Evolutionary conservation across 148 eudicot species (phyloP).

Genomic region (Vaccinium myrtillus): DNA sequence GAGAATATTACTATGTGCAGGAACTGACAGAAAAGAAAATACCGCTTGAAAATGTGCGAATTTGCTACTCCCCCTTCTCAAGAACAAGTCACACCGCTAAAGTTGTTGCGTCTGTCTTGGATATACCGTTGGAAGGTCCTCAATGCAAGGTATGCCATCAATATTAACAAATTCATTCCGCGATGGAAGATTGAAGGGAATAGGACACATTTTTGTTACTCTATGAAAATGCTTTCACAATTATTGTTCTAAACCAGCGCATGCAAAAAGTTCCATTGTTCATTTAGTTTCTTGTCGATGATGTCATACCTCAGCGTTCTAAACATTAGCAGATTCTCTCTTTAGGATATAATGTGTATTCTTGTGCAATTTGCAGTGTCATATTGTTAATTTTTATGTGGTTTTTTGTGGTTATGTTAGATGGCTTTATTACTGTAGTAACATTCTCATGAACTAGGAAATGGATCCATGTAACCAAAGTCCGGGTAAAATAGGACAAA

Average conservation of each 20-base stretch:
- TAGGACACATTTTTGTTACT: neutral
- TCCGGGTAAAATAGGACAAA: neutral
- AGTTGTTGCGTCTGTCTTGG: slow-evolving; percentile 72
- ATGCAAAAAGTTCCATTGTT: neutral
- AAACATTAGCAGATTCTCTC: neutral
- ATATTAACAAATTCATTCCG: slow-evolving; percentile 11
- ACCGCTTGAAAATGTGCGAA: slow-evolving; percentile 58
- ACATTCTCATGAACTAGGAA: neutral
- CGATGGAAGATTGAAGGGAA: neutral
- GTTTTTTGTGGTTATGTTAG: neutral
- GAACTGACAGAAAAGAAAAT: slow-evolving; percentile 54
- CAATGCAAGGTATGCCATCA: slow-evolving; percentile 66
- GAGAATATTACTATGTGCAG: slow-evolving; percentile 37
- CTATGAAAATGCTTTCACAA: neutral
- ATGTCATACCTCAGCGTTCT: neutral
- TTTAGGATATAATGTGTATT: neutral
- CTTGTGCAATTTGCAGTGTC: neutral
- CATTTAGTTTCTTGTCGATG: too few species aligned
- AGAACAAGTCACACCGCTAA: slow-evolving; percentile 86
- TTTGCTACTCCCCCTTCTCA: slow-evolving; percentile 95
- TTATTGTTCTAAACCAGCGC: too few species aligned
- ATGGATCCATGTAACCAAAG: neutral
- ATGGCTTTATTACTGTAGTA: neutral
- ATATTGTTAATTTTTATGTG: neutral
- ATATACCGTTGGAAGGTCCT: slow-evolving; percentile 71